These are phyloP conservation scores for Tylopilus sp. DNA, from an alignment of 768 basidiomycete species.

Conservation along the genomic window DNA sequence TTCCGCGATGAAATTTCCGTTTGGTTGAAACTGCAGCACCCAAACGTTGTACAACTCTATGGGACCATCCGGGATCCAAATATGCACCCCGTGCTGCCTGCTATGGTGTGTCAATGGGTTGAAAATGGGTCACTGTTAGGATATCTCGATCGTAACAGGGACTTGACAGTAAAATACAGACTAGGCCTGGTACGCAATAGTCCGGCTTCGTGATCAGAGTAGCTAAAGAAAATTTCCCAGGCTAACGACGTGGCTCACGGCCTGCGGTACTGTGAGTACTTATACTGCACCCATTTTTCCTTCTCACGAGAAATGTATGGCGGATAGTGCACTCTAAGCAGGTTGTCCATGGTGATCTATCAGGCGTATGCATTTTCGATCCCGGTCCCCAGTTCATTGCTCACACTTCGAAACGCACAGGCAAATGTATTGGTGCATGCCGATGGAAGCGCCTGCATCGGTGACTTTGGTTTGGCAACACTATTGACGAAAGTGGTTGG, in stretches of 20 bases:
- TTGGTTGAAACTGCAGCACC: not conserved
- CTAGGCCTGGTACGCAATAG: not conserved
- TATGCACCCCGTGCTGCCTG: not conserved
- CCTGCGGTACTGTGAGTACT: not conserved
- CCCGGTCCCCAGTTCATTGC: not conserved
- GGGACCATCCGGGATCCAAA: too few relatives aligned
- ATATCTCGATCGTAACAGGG: not conserved
- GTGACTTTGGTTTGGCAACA: conserved; percentile 9
- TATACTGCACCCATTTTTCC: not conserved
- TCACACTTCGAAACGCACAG: not conserved
- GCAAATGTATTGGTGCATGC: not conserved
- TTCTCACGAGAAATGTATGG: not conserved
- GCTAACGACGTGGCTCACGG: not conserved
- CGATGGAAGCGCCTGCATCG: not conserved
- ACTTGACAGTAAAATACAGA: not conserved
- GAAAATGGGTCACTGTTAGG: not conserved
- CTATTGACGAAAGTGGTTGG: not conserved
- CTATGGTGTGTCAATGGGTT: not conserved
- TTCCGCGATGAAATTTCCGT: not conserved
- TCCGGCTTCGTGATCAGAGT: not conserved
- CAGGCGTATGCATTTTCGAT: not conserved
- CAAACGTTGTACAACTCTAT: too few relatives aligned
- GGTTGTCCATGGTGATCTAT: not conserved
- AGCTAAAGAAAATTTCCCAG: not conserved
- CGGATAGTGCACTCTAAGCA: not conserved